Conservation (phyloP, 2,329 filamentous ascomycete species). For the Nemania diffusa region DNA sequence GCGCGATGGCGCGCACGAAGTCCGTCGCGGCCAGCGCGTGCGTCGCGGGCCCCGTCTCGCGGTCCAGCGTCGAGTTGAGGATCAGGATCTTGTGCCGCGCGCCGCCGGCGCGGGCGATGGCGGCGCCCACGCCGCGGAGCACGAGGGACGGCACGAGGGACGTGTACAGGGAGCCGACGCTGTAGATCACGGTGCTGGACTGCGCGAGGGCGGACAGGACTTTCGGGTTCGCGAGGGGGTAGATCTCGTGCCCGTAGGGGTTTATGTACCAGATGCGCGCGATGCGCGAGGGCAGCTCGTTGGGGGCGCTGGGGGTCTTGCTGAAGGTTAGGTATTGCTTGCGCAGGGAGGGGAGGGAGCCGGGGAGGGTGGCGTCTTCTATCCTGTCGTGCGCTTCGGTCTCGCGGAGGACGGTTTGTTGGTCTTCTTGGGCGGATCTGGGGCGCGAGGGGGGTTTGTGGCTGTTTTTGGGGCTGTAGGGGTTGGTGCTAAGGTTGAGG, state of each 20-base stretch:
- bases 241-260: slow-evolving; percentile 96
- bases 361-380: slow-evolving; percentile 84
- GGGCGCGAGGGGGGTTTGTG: slow-evolving; percentile 44
- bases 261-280: slow-evolving; percentile 96
- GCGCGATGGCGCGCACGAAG: slow-evolving; percentile 82
- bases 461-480: slow-evolving; percentile 6
- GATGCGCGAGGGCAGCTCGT: slow-evolving; percentile 81
- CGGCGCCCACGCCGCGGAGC: slow-evolving; percentile 77
- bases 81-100: slow-evolving; percentile 80
- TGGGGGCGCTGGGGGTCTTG: slow-evolving; percentile 59
- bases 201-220: slow-evolving; percentile 74
- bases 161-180: slow-evolving; percentile 93
- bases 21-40: slow-evolving; percentile 77
- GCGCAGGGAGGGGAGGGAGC: slow-evolving; percentile 81
- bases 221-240: slow-evolving; percentile 82
- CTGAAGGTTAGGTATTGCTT: slow-evolving; percentile 84
- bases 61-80: slow-evolving; percentile 83
- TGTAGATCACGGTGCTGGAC: slow-evolving; percentile 81
- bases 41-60: slow-evolving; percentile 80
- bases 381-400: slow-evolving; percentile 69
- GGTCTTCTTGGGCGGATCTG: slow-evolving; percentile 6
- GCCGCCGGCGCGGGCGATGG: slow-evolving; percentile 51
- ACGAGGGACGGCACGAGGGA: slow-evolving; percentile 86
- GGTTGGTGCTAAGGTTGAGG: slow-evolving; percentile 7
- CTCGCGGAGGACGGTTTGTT: slow-evolving; percentile 45